These are phyloP conservation scores for Trichoderma atrobrunneum DNA, from an alignment of 2,329 filamentous ascomycete genomes.

Conservation along the genomic window DNA sequence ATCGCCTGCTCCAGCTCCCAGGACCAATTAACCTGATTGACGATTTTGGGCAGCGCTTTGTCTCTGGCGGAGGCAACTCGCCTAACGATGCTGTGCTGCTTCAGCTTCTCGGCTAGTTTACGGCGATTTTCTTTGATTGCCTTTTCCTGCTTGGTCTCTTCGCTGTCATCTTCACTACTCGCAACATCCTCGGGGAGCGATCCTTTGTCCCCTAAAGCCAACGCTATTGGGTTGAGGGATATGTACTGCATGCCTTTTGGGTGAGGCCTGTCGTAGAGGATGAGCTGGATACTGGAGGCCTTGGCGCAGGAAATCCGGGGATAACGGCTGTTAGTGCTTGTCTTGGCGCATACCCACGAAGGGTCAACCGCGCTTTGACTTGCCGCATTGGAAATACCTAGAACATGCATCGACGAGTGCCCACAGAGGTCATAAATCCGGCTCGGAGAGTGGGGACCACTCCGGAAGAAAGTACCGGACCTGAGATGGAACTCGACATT, in stretches of 20 bases:
- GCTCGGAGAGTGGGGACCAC: conserved; percentile 73
- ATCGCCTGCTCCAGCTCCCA: conserved; percentile 83
- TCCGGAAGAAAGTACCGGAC: conserved; percentile 77
- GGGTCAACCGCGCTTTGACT: conserved; percentile 54
- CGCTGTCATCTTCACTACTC: conserved; percentile 51
- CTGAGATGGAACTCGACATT: conserved; percentile 87
- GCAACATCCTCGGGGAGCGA: conserved; percentile 35
- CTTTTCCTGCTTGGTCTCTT: conserved; percentile 65
- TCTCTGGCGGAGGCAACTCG: conserved; percentile 80
- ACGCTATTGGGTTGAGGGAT: conserved; percentile 81
- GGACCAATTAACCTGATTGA: conserved; percentile 95
- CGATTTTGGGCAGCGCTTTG: conserved; percentile 71
- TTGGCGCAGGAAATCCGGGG: conserved; percentile 72
- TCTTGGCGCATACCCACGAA: conserved; percentile 65
- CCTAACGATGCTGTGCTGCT: conserved; percentile 78
- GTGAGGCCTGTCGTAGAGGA: conserved; percentile 82
- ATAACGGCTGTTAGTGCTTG: conserved; percentile 48
- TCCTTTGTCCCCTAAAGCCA: conserved; percentile 76
- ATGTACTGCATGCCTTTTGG: conserved; percentile 95
- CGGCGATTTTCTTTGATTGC: conserved; percentile 57
- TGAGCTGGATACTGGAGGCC: conserved; percentile 75
- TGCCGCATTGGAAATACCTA: conserved; percentile 74
- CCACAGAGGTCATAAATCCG: conserved; percentile 85
- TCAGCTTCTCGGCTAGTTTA: conserved; percentile 79
- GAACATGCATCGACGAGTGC: conserved; percentile 75